Percentiles rank a stretch among this genome's conserved stretches.
Conservation (phyloP, 2,329 filamentous ascomycete species). For the Talaromyces sp. region DNA sequence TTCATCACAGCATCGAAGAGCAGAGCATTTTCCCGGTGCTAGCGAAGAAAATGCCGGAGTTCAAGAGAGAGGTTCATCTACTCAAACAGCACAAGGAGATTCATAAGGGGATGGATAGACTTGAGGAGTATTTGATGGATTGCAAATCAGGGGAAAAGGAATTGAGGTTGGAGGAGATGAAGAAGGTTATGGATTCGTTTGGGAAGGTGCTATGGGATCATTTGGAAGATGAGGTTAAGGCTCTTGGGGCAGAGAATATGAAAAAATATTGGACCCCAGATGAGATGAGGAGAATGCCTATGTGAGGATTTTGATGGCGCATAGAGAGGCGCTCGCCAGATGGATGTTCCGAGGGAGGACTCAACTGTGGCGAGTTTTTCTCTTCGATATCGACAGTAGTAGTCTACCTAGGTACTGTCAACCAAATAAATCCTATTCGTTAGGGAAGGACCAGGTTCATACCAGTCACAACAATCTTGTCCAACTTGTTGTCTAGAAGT, state of each 20-base stretch:
- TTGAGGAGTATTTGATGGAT: conserved; percentile 60
- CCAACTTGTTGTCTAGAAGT: no score
- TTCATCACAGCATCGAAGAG: conserved; percentile 82
- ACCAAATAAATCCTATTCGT: no score
- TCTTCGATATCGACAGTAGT: no score
- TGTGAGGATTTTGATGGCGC: conserved; percentile 41
- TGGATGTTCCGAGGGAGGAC: no score
- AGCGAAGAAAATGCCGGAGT: conserved; percentile 72
- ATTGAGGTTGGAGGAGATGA: conserved; percentile 54
- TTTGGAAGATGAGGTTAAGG: conserved; percentile 75
- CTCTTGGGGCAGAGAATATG: conserved; percentile 82
- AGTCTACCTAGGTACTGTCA: no score
- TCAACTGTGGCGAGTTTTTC: no score
- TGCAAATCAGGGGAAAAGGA: conserved; percentile 61
- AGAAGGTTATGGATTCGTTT: conserved; percentile 70
- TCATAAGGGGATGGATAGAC: conserved; percentile 65
- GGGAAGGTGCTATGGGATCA: conserved; percentile 74
- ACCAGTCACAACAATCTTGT: no score
- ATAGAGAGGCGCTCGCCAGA: no score
- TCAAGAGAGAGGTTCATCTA: conserved; percentile 60
- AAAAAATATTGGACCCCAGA: conserved; percentile 70
- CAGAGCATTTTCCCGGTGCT: conserved; percentile 72
- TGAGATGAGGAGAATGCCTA: conserved; percentile 67
- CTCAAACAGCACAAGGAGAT: conserved; percentile 73
- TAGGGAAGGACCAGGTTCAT: no score